Evolutionary conservation across 441 rosid genomes (phyloP).

Genomic region (Biscutella laevigata): DNA sequence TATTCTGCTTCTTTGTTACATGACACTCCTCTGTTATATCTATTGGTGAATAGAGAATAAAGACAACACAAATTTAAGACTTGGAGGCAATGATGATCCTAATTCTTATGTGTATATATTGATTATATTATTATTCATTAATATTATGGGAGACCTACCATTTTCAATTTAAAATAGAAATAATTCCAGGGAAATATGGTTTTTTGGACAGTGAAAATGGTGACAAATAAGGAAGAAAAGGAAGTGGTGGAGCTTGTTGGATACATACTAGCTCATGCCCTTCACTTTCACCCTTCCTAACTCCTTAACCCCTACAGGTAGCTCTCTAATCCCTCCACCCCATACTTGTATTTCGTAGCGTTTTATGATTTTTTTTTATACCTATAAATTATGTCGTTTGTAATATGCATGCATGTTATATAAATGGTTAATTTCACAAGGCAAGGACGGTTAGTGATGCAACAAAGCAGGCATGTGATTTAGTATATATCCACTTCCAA

Average conservation of each 20-base stretch:
- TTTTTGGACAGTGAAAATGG: constrained; percentile 45
- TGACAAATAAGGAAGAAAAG: constrained; percentile 43
- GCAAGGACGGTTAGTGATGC: constrained; percentile 8
- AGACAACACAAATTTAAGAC: constrained; percentile 7
- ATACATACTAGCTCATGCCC: constrained; percentile 48
- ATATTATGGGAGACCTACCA: constrained; percentile 9
- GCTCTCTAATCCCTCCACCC: constrained; percentile 10
- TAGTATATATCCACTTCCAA: background rate
- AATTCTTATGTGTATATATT: constrained; percentile 6
- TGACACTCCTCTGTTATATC: constrained; percentile 6
- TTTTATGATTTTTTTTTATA: no score
- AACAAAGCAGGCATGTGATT: constrained; percentile 19
- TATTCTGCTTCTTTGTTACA: constrained; percentile 11
- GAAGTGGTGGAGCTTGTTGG: constrained; percentile 38
- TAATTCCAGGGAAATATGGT: no score
- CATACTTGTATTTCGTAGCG: background rate
- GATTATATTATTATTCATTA: background rate
- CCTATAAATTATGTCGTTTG: background rate
- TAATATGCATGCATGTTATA: background rate
- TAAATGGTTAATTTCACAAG: background rate
- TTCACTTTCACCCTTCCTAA: constrained; percentile 27
- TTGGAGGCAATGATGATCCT: constrained; percentile 11
- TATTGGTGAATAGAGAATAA: background rate
- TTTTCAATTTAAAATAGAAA: constrained; percentile 1
- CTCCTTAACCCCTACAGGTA: constrained; percentile 24